Percentiles rank a stretch among this genome's conserved stretches.
Evolutionary conservation across 2,329 filamentous ascomycete species (phyloP).

Genomic region (Diaporthe citriasiana): DNA sequence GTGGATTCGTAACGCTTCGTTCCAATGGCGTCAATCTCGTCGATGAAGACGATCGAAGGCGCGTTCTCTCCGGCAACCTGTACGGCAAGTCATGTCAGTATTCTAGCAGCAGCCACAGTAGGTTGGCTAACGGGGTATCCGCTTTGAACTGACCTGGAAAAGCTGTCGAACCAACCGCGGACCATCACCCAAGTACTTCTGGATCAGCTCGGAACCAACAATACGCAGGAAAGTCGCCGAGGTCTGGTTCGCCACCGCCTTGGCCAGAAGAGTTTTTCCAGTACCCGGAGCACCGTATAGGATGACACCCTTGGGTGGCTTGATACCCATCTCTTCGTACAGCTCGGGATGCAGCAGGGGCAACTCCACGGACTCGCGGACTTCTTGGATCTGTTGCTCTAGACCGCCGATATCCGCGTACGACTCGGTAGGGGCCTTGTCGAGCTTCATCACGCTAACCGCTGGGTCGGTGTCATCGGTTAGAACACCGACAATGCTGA

Average conservation of each 20-base stretch:
- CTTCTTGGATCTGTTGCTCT: conserved; percentile 96
- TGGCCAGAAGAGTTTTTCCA: conserved; percentile 94
- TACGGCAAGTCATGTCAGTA: not conserved
- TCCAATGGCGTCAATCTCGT: conserved; percentile 98
- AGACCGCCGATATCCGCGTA: conserved; percentile 99
- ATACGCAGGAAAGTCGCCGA: conserved; percentile 98
- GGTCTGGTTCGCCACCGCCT: conserved; percentile 99
- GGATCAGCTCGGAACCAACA: conserved; percentile 95
- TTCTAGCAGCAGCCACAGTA: not conserved
- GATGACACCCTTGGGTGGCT: conserved; percentile 99
- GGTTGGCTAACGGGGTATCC: not conserved
- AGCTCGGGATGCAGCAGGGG: conserved; percentile 95
- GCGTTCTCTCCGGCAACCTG: conserved; percentile 94
- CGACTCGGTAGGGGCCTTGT: conserved; percentile 97
- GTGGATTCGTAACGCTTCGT: conserved; percentile 99
- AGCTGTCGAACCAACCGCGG: conserved; percentile 95
- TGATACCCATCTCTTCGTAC: conserved; percentile 99
- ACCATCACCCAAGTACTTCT: conserved; percentile 98
- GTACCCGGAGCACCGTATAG: conserved; percentile 97
- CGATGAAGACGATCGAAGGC: conserved; percentile 98
- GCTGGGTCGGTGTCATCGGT: conserved; percentile 96
- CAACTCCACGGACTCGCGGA: conserved; percentile 95
- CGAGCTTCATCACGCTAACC: conserved; percentile 98
- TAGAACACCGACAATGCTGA: conserved; percentile 96
- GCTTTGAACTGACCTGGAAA: conserved; percentile 75